Evolutionary conservation across 2,329 filamentous ascomycete genomes (phyloP), one percentile per base, ranked within the genome.

Genomic region (Plectosphaerella plurivora): DNA sequence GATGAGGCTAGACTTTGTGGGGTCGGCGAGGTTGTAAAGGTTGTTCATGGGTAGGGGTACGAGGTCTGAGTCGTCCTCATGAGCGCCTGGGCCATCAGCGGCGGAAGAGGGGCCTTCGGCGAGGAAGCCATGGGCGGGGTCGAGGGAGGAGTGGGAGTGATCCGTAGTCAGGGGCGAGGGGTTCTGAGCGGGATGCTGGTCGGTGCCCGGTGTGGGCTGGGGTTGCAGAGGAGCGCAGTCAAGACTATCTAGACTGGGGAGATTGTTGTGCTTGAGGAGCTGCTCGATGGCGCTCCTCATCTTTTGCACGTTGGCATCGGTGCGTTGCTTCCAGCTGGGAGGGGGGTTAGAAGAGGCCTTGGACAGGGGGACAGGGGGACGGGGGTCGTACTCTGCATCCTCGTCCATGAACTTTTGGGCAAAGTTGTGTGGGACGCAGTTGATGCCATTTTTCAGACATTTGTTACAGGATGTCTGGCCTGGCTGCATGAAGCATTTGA

Each of bases 41-140:
- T 73, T 78, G 49, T 74, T 71, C 76, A 81, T 80, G 1, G 76
- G 75, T 15, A 74, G 74, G n/a, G 73, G 70, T 3, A 77, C 74
- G 35, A 75, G 63, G 33, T 57, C 59, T 1, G 52, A 47, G 52
- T 69, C 67, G 41, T 73, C 72, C 16, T 69, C 55, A 35, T 57
- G 51, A 36, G 57, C 52, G 39, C 51, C 60, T 47, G 41, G 44
- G 6, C 52, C 25, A n/a, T 53, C 57, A 4, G 47, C 53, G 11
- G 28, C 28, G 28, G 28, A 33, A 35, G 55, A 56, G 11, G 55
- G 53, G 9, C 57, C 55, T 41, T 65, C 64, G 4, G 68, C 67
- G 45, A 69, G 69, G 1, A 73, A 76, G 22, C 70, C 70, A 45
- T 77, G 74, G 4, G 72, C 74, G 59, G 76, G 71, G 45, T 71